Base-by-base conservation (phyloP, 1,139 yeast genomes). In the Pichia sp. region DNA sequence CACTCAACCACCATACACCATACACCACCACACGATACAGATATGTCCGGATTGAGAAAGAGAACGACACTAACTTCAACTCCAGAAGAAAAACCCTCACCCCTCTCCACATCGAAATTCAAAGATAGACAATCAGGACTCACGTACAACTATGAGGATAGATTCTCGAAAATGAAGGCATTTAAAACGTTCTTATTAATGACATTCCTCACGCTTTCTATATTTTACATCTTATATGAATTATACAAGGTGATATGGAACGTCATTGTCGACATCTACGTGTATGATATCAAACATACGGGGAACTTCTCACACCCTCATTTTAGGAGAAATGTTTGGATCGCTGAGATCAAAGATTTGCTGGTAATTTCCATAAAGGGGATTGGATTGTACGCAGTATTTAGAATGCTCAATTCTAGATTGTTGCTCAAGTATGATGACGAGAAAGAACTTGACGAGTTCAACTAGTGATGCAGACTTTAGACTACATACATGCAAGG, bases 391-490 rank as follows among this genome's bases (percentile, higher is more conserved):
- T 38, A 34, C 30, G 41, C 45, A 22, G 15, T 42, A 4, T 38
- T 50, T 19, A 42, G 39, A 23, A 44, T 30, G 23, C 33, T 54
- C 20, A 51, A 55, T 34, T 27, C 34, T 5, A 36, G 37, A 23
- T 31, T 54, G 10, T 40, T 55, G 12, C 38, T 52, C 12, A 35
- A 36, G 5, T 41, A 45, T 21, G 38, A 44, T 15, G 57, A 53
- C 33, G 43, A 39, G 15, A 47, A 46, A 2, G 59, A 55, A 17
- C 35, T 52, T 22, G 44, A 53, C 15, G 49, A 52, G 22, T 55
- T 48, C 34, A 37, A 47, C 15, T 54, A 31, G 32, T 23, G n/a
- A n/a, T n/a, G n/a, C n/a, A n/a, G n/a, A n/a, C n/a, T n/a, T n/a
- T n/a, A n/a, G n/a, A n/a, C n/a, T n/a, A n/a, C n/a, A n/a, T n/a